Evolutionary conservation across 371 early-diverging fungal genomes (phyloP).

Genomic region (Vairimorpha ceranae): DNA sequence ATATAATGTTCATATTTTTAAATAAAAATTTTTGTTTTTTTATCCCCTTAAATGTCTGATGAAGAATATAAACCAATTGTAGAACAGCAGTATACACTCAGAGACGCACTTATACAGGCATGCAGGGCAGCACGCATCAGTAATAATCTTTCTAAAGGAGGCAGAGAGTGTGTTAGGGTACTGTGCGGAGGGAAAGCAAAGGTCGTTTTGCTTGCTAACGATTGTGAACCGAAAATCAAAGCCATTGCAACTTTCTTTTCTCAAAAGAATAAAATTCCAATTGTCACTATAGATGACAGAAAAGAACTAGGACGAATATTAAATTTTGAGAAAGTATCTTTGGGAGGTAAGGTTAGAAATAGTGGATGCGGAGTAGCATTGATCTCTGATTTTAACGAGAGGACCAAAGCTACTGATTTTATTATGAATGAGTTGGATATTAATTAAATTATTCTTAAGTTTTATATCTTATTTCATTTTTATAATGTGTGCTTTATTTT

Average conservation of each 20-base stretch:
- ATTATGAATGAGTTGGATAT: slow-evolving; percentile 4
- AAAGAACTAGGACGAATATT: slow-evolving; percentile 47
- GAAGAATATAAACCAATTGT: slow-evolving; percentile 46
- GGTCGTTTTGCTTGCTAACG: slow-evolving; percentile 52
- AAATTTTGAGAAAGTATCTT: slow-evolving; percentile 27
- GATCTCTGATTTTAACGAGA: slow-evolving; percentile 31
- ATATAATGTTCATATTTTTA: too few species aligned
- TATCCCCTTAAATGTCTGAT: not conserved
- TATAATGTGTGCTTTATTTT: too few species aligned
- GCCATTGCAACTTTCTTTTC: slow-evolving; percentile 23
- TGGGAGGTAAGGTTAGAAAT: slow-evolving; percentile 28
- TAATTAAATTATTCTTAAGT: slow-evolving; percentile 1
- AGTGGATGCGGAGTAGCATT: slow-evolving; percentile 36
- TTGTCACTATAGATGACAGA: slow-evolving; percentile 46
- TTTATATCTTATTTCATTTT: too few species aligned
- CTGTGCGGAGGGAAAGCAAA: slow-evolving; percentile 25
- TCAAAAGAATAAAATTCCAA: slow-evolving; percentile 38
- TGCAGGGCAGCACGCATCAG: slow-evolving; percentile 37
- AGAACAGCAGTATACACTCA: slow-evolving; percentile 35
- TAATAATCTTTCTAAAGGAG: slow-evolving; percentile 37
- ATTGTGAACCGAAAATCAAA: slow-evolving; percentile 24
- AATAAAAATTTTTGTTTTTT: not conserved
- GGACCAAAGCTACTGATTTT: slow-evolving; percentile 19
- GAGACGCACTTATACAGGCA: slow-evolving; percentile 44
- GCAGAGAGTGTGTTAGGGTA: slow-evolving; percentile 31